These are phyloP conservation scores for Urtica urens DNA, from an alignment of 306 rosid species.

Conservation along the genomic window DNA sequence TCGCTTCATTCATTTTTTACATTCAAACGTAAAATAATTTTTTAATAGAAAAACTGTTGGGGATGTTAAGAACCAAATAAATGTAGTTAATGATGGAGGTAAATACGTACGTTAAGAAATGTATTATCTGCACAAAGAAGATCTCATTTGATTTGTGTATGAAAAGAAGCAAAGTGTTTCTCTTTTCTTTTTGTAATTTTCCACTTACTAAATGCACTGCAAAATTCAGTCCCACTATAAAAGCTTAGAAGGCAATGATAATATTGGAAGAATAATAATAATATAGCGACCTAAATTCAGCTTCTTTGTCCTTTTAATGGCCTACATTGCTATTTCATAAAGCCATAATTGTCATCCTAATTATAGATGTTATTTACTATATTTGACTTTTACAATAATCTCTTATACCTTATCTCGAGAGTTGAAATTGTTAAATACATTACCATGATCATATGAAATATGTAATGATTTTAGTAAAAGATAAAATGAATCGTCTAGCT, in stretches of 20 bases:
- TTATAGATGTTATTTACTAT: not conserved
- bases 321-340: not conserved
- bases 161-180: not conserved
- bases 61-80: not conserved
- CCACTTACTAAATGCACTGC: not conserved
- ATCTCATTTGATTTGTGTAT: not conserved
- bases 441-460: too few species aligned
- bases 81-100: not conserved
- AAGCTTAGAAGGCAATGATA: conserved; percentile 12
- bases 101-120: not conserved
- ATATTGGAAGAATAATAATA: not conserved
- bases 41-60: too few species aligned
- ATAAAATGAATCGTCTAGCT: too few species aligned
- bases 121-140: not conserved
- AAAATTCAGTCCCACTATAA: not conserved
- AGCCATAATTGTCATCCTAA: conserved; percentile 4
- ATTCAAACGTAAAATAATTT: too few species aligned
- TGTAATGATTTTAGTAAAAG: too few species aligned
- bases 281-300: not conserved
- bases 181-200: not conserved
- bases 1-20: too few species aligned
- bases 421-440: too few species aligned
- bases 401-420: too few species aligned
- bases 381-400: too few species aligned
- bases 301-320: conserved; percentile 9